Base-by-base conservation (phyloP, 1,284 basidiomycete genomes). In the Fomitopsis palustris region DNA sequence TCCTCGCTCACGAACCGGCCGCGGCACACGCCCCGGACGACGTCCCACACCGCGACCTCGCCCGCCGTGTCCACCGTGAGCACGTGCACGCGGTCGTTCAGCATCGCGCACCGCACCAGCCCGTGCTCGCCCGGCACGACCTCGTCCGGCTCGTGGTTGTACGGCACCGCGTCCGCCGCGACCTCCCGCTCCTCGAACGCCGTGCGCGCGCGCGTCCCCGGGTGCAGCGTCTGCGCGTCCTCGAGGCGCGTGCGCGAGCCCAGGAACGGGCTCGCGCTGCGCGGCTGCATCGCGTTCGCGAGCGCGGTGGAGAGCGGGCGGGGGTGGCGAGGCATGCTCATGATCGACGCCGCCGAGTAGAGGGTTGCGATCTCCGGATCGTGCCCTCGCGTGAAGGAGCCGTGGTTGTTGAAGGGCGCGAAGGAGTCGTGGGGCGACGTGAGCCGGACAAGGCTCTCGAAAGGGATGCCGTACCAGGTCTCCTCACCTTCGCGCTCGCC, bases 81-180 rank as follows among this genome's bases (percentile, higher is more conserved):
- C 4, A 90, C 95, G 70, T 98, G 96, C 60, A 96, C 82, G 39
- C 95, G 83, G 70, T 98, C 95, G 72, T 96, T 98, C 51, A 99
- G 78, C 61, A 95, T 80, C 25, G 90, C 77, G 6, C 87, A 90
- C 23, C 96, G 83, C 53, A 97, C 88, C 12, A 98, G 81, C 4
- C 97, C 96, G 58, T 86, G 81, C 49, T 88, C 85, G 6, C 96
- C 96, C 2, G 75, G 67, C 52, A 98, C 90, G 10, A 91, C 74
- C 53, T 85, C 82, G 65, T 93, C 90, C 0, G 96, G 90, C 8
- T 70, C 68, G 1, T 70, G 60, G 4, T 82, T 81, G 10, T 87
- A 69, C 2, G 95, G 93, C 0, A 79, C 75, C 0, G 95, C 95
- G 58, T 95, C 92, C 1, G 82, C 81, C 0, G 90, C 90, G 6